Conservation (phyloP, 2,329 filamentous ascomycete species). For the Westerdykella aurantiaca region DNA sequence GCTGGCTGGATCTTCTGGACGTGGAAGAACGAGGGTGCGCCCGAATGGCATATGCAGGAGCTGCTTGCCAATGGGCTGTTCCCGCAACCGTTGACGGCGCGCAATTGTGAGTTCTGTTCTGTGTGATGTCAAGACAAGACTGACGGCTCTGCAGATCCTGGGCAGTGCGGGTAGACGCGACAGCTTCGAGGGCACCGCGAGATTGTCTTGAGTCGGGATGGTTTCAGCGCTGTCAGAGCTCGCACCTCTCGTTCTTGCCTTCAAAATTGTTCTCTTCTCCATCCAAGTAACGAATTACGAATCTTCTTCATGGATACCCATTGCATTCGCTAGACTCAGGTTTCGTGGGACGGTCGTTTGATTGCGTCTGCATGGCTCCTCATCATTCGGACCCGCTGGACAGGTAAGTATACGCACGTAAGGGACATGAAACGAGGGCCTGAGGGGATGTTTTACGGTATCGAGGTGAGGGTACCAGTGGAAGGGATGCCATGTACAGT, state of each 20-base stretch:
- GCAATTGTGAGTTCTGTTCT: conserved; percentile 32
- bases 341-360: no score
- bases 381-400: no score
- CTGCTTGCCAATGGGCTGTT: conserved; percentile 44
- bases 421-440: no score
- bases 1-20: conserved; percentile 48
- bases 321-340: conserved; percentile 5
- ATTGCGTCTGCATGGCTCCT: no score
- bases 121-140: conserved; percentile 2
- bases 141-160: conserved; percentile 27
- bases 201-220: neutral
- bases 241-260: no score
- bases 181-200: neutral
- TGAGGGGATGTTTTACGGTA: no score
- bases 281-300: conserved; percentile 3
- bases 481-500: no score
- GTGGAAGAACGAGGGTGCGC: conserved; percentile 47
- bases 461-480: no score
- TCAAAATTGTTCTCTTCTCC: neutral
- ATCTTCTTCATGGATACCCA: conserved; percentile 8
- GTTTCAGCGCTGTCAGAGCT: conserved; percentile 5
- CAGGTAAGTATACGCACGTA: no score
- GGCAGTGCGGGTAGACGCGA: conserved; percentile 28
- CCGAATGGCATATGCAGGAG: conserved; percentile 47
- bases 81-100: conserved; percentile 39